A percentile compares a stretch with the other conserved stretches of the same genome.
Conservation (phyloP, 257 asterid genomes). For the Perilla frutescens region DNA sequence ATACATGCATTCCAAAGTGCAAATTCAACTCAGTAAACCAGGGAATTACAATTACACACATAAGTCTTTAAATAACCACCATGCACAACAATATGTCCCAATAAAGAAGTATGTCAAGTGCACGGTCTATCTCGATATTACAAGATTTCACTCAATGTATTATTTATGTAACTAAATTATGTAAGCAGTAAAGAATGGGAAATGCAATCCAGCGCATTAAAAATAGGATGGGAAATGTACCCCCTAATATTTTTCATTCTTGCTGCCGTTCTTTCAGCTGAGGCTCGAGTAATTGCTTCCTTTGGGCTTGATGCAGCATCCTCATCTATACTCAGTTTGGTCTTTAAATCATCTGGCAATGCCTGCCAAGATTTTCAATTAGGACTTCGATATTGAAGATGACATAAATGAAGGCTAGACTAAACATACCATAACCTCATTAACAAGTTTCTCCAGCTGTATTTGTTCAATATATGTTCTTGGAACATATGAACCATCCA, state of each 20-base stretch:
- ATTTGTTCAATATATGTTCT: constrained; percentile 96
- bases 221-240: constrained; percentile 41
- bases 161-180: not conserved
- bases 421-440: constrained; percentile 88
- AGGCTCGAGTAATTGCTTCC: constrained; percentile 83
- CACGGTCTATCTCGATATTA: not conserved
- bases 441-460: constrained; percentile 92
- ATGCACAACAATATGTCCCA: constrained; percentile 1
- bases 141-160: constrained; percentile 3
- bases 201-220: not conserved
- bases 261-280: constrained; percentile 64
- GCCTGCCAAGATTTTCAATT: constrained; percentile 60
- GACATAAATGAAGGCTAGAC: constrained; percentile 18
- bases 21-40: not conserved
- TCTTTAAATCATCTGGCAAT: constrained; percentile 91
- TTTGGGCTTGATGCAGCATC: constrained; percentile 84
- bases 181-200: not conserved
- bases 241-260: constrained; percentile 68
- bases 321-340: constrained; percentile 91
- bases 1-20: no score
- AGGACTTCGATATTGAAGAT: constrained; percentile 31
- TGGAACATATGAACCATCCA: constrained; percentile 89
- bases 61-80: not conserved
- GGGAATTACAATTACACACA: not conserved
- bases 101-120: not conserved